These are phyloP conservation scores for Suhomyces bribrorum DNA, from an alignment of 1,139 yeast species.

Conservation along the genomic window DNA sequence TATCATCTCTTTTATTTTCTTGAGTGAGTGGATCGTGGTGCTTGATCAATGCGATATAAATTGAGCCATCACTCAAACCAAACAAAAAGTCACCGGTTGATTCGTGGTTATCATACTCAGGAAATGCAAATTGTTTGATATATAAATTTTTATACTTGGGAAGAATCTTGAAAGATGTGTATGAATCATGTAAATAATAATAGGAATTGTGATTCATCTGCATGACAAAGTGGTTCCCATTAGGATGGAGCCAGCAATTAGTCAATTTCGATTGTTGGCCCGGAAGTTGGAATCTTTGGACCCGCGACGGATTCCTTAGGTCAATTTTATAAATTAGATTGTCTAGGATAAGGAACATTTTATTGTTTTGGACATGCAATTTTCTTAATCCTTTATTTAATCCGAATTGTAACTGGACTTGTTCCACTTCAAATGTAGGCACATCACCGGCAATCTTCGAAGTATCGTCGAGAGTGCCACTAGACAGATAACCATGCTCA, in stretches of 20 bases:
- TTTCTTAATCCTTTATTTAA: slow-evolving; percentile 28
- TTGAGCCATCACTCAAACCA: slow-evolving; percentile 31
- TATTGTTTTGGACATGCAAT: slow-evolving; percentile 26
- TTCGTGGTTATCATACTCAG: slow-evolving; percentile 14
- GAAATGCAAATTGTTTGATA: slow-evolving; percentile 27
- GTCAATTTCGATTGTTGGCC: slow-evolving; percentile 24
- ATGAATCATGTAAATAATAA: slow-evolving; percentile 35
- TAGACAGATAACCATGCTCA: slow-evolving; percentile 1
- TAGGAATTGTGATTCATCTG: slow-evolving; percentile 27
- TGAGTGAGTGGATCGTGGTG: slow-evolving; percentile 22
- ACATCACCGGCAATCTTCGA: slow-evolving; percentile 6
- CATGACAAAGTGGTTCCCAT: slow-evolving; percentile 38
- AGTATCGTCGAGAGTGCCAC: slow-evolving; percentile 1
- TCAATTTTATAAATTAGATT: slow-evolving; percentile 33
- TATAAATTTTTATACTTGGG: slow-evolving; percentile 34
- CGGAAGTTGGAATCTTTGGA: slow-evolving; percentile 30
- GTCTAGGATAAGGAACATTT: slow-evolving; percentile 36
- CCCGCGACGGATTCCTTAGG: slow-evolving; percentile 40
- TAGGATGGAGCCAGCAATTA: slow-evolving; percentile 42
- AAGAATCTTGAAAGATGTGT: slow-evolving; percentile 35
- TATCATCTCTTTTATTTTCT: slow-evolving; percentile 41
- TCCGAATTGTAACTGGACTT: slow-evolving; percentile 45
- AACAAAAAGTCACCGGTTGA: slow-evolving; percentile 33
- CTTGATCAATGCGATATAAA: slow-evolving; percentile 33
- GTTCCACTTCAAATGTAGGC: slow-evolving; percentile 35